Conservation (phyloP, 2,329 filamentous ascomycete species). For the Emmonsia crescens region DNA sequence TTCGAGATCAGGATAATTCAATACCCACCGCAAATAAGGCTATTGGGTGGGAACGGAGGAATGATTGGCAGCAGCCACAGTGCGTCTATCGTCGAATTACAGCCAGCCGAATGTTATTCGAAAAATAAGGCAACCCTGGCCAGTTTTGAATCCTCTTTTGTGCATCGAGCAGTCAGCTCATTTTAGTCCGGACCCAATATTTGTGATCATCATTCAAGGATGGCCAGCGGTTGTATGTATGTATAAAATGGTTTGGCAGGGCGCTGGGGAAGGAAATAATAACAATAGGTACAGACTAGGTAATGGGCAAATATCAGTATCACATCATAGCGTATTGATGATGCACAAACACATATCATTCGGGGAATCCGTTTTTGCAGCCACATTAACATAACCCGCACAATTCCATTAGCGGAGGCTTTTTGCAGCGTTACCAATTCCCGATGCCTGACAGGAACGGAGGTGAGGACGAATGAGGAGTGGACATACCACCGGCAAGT, state of each 20-base stretch:
- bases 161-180: constrained; percentile 1
- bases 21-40: constrained; percentile 8
- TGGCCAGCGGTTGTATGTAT: background rate
- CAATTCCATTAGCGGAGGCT: constrained; percentile 3
- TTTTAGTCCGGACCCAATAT: background rate
- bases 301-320: background rate
- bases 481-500: background rate
- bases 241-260: background rate
- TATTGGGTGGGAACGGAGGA: constrained; percentile 14
- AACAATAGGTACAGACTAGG: background rate
- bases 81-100: constrained; percentile 13
- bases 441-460: constrained; percentile 3
- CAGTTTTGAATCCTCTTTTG: background rate
- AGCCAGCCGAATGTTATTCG: constrained; percentile 7
- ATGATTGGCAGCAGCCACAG: constrained; percentile 12
- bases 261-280: background rate
- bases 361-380: background rate
- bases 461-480: background rate
- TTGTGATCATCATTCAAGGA: background rate
- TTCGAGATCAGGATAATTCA: constrained; percentile 10
- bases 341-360: background rate
- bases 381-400: background rate
- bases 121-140: constrained; percentile 6
- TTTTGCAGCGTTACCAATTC: constrained; percentile 4
- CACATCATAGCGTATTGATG: background rate